Percentiles rank a stretch among this genome's conserved stretches.
These are phyloP conservation scores for Geosmithia putterillii DNA, from an alignment of 2,329 filamentous ascomycete genomes.

Conservation along the genomic window DNA sequence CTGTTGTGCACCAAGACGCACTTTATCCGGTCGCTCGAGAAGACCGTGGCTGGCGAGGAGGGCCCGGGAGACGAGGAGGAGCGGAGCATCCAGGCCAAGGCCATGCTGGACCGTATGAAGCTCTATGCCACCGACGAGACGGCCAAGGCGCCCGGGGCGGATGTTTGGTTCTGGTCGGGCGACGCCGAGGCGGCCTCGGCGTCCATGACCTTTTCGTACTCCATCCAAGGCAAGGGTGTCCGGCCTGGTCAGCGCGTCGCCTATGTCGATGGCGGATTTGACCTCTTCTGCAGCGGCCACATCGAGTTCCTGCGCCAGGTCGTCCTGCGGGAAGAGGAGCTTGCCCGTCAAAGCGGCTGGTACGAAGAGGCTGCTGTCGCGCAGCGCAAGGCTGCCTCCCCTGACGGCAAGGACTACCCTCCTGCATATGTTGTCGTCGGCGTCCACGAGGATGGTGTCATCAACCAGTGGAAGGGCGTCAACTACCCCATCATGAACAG, in stretches of 20 bases:
- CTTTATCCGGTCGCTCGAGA: constrained; percentile 73
- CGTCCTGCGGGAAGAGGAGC: constrained; percentile 56
- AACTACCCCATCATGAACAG: constrained; percentile 99
- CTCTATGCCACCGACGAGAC: constrained; percentile 84
- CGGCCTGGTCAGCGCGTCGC: constrained; percentile 72
- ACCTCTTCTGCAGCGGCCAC: constrained; percentile 92
- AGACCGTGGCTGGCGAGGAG: constrained; percentile 56
- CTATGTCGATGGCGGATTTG: constrained; percentile 94
- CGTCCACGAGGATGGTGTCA: constrained; percentile 87
- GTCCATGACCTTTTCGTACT: constrained; percentile 49
- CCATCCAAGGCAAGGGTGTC: constrained; percentile 61
- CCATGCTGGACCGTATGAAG: constrained; percentile 65
- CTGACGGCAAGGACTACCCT: constrained; percentile 59
- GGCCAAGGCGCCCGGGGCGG: constrained; percentile 63
- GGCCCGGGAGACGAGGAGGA: constrained; percentile 60
- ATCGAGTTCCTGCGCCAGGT: constrained; percentile 87
- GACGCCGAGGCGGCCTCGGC: constrained; percentile 33
- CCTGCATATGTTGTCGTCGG: constrained; percentile 86
- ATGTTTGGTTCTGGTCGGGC: constrained; percentile 75
- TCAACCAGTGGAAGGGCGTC: constrained; percentile 92
- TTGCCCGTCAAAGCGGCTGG: constrained; percentile 61
- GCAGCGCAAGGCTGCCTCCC: constrained; percentile 45
- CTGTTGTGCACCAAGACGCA: constrained; percentile 88
- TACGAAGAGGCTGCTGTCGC: constrained; percentile 51
- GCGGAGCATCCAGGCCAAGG: constrained; percentile 46